Base-by-base conservation (phyloP, 2,329 filamentous ascomycete genomes). In the Ophiostoma tasmaniense region DNA sequence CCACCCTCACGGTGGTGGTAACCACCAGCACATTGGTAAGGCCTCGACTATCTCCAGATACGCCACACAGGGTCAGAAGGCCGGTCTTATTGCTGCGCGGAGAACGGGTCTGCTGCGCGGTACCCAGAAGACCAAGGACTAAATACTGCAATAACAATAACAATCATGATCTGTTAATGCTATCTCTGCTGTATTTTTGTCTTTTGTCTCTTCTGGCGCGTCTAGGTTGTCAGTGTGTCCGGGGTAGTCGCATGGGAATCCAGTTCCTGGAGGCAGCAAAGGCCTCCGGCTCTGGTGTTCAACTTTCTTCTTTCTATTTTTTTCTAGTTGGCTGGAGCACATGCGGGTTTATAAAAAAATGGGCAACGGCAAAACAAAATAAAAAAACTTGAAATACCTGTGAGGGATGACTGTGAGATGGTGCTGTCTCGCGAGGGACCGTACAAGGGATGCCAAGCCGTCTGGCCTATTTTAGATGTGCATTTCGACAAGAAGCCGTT, bases 21-120 rank as follows among this genome's bases (percentile, higher is more conserved):
- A 99, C 90, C 95, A 99, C 85, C 95, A 99, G 88, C 95, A 99
- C 85, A 97, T 97, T 80, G 93, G 95, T 91, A 98, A 99, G 87
- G 95, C 95, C 79, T 99, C 95, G 76, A 99, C 95, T 82, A 99
- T 99, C 85, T 97, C 92, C 78, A 90, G 95, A 83, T 97, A 96
- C 86, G 95, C 95, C 79, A 90, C 90, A 82, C 90, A 93, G 84
- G 95, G 95, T 91, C 95, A 99, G 87, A 99, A 99, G 89, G 95
- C 95, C 79, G 95, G 95, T 97, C 94, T 99, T 81, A 99, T 99
- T 86, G 95, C 95, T 84, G 95, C 95, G 84, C 89, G 95, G 84
- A 92, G 96, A 89, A 99, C 95, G 83, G 95, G 95, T 97, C 89
- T 99, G 85, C 89, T 99, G 81, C 94, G 95, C 86, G 95, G 95